Evolutionary conservation across 768 basidiomycete genomes (phyloP), one percentile per base, ranked within the genome.

Genomic region (Mycena venus): DNA sequence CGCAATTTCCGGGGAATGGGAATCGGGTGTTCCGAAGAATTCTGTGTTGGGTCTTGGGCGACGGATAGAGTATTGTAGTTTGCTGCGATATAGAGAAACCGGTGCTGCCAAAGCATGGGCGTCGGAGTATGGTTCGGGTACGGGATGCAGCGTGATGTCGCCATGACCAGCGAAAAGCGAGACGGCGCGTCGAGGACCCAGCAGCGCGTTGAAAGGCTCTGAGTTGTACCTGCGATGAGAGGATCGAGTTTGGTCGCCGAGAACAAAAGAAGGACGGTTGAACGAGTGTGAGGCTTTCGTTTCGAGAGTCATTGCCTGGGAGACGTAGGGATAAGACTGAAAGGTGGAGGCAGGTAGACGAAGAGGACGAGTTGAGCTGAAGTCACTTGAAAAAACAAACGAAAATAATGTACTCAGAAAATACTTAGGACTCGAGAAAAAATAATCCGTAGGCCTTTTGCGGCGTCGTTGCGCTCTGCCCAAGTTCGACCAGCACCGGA

Each of bases 171-270:
- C 27, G 14, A 23, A 27, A 0, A 51, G 53, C 25, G 67, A 38
- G 34, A 44, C 40, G 55, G 51, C 49, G 64, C 11, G 53, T 31
- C 40, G 70, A 38, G 47, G 19, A 31, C 29, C 51, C 40, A 29
- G 38, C 32, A 29, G n/a, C 3, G 34, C 6, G 19, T 36, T 42
- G 66, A 56, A 60, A 63, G 73, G 73, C 21, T 64, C 67, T 1
- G 73, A 74, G 29, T 65, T 69, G 62, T 56, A 51, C 25, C 73
- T 58, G 62, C 73, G 73, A 49, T 74, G 73, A 27, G 55, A 38
- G 21, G 65, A 31, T 17, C 17, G 40, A 32, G 19, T 0, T 38
- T 21, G 47, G 34, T 59, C 56, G 42, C 53, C 36, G 19, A 21
- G 19, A 42, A 53, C n/a, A 19, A 56, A 47, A 40, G 53, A 59